Evolutionary conservation across 768 basidiomycete species (phyloP), one percentile per base, ranked within the genome.

Genomic region (Lentinula raphanica): DNA sequence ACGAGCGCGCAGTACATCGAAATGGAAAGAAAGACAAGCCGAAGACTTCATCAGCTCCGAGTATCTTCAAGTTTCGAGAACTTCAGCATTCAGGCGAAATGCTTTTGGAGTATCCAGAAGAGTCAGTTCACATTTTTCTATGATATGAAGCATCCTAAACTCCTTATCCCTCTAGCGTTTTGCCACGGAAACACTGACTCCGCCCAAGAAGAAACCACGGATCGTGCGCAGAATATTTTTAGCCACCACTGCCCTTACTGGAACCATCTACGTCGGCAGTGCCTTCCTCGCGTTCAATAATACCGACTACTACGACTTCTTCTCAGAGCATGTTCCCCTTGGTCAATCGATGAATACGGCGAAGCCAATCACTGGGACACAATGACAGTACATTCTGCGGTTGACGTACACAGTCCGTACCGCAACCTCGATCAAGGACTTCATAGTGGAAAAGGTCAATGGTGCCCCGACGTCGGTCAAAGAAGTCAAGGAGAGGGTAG

Each of bases 221-320:
- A 58, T 84, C 55, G 71, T 91, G 46, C 80, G 85, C 58, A 78
- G 74, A 53, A 72, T 92, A 53, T 68, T 95, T 31, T 75, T 87
- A 71, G 84, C 88, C 55, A 86, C 90, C 15, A 72, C 87, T 42
- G 78, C 83, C 9, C 78, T 84, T 21, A 83, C 84, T 17, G 83
- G 87, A 49, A 84, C 86, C 17, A 92, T 94, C 76, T 96, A 94
- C 78, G 74, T 86, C 59, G 84, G 87, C 51, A 92, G 92, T 71
- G 82, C 87, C 8, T 88, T 90, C 70, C 74, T 85, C 58, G 84
- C 92, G 21, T 88, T 89, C 75, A 81, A 88, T 65, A 86, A 82
- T 70, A 87, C 86, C 63, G 70, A 76, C 2, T 97, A 95, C 76
- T 86, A 90, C 67, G 89, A 95, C 63, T 79, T 96, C 68, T 97